Evolutionary conservation across 1,284 basidiomycete species (phyloP).

Genomic region (Cutaneotrichosporon dermatis): DNA sequence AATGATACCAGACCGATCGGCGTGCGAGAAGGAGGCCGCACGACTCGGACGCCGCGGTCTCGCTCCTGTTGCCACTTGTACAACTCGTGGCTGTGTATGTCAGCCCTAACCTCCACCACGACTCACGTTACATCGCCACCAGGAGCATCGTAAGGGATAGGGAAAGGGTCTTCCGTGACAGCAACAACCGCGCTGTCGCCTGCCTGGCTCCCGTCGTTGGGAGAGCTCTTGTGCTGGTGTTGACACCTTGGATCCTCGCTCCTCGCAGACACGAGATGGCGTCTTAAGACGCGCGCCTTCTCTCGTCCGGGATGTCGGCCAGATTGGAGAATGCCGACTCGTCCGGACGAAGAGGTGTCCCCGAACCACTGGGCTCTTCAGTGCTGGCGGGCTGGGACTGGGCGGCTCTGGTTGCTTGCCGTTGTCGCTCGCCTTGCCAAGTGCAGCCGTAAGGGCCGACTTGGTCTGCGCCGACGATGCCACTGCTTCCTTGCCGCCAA

Average conservation of each 20-base stretch:
- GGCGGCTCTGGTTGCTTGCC: not conserved
- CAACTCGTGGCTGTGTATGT: constrained; percentile 65
- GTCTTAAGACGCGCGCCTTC: constrained; percentile 71
- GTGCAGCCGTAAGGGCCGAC: constrained; percentile 12
- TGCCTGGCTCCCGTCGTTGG: constrained; percentile 2
- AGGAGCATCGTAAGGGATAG: constrained; percentile 74
- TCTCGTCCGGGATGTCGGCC: constrained; percentile 58
- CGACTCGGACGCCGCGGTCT: constrained; percentile 56
- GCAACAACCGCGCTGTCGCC: constrained; percentile 17
- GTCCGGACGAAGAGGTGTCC: constrained; percentile 16
- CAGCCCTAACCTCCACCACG: constrained; percentile 1
- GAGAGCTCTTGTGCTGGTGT: constrained; percentile 11
- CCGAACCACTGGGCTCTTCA: not conserved
- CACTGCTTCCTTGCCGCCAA: constrained; percentile 9
- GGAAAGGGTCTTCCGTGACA: constrained; percentile 59
- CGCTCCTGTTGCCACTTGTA: constrained; percentile 87
- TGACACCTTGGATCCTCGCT: constrained; percentile 51
- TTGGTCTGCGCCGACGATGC: not conserved
- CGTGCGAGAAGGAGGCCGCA: constrained; percentile 65
- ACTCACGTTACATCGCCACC: constrained; percentile 88
- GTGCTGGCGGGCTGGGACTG: not conserved
- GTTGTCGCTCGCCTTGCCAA: not conserved
- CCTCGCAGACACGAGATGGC: constrained; percentile 73
- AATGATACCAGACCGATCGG: constrained; percentile 52
- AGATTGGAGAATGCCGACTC: constrained; percentile 38